phyloP scores from a whole-genome alignment of 345 rosid species.

The Cochlearia excelsa region DNA sequence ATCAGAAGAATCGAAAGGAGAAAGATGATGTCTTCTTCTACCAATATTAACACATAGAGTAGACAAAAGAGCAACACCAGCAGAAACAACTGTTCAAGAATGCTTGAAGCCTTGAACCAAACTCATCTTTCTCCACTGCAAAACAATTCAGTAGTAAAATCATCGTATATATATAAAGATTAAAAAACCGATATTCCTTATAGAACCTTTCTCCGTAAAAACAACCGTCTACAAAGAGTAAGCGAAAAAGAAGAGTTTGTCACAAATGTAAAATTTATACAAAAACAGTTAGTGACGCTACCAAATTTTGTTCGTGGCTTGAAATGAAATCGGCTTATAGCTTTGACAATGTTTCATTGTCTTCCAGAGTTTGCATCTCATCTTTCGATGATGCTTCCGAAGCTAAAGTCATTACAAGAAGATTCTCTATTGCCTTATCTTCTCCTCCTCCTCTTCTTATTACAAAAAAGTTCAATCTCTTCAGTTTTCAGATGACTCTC shows the following conservation, averaged over 20 bases:
- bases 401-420: conserved; percentile 21
- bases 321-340: conserved; percentile 27
- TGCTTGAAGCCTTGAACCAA: conserved; percentile 79
- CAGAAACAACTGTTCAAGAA: no score
- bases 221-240: conserved; percentile 23
- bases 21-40: conserved; percentile 25
- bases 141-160: not conserved
- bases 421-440: conserved; percentile 19
- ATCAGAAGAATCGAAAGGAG: not conserved
- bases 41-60: not conserved
- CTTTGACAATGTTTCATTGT: conserved; percentile 41
- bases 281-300: conserved; percentile 7
- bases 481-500: conserved; percentile 59
- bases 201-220: not conserved
- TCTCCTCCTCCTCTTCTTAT: conserved; percentile 43
- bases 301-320: conserved; percentile 37
- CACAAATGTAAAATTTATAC: conserved; percentile 3
- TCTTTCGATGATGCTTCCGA: conserved; percentile 36
- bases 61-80: not conserved
- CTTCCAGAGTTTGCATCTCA: conserved; percentile 52
- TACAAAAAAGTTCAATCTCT: conserved; percentile 63
- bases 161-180: not conserved
- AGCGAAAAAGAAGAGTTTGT: not conserved
- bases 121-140: not conserved
- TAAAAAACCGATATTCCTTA: not conserved